Evolutionary conservation across 768 basidiomycete species (phyloP).

Genomic region (Panellus pusillus): DNA sequence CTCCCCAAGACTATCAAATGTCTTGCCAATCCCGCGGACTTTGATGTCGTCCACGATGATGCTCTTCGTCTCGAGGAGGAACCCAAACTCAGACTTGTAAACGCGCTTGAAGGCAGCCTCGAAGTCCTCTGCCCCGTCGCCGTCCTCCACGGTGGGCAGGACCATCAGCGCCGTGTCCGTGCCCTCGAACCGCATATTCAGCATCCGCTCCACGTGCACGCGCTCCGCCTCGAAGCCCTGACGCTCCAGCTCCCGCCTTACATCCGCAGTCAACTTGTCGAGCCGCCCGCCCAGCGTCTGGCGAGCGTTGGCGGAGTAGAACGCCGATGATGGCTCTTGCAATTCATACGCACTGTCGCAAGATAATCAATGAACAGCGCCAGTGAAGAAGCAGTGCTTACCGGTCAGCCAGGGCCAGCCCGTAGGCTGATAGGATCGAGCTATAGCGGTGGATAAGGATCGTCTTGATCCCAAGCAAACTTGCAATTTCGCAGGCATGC

Average conservation of each 20-base stretch:
- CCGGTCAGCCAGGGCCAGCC: constrained; percentile 86
- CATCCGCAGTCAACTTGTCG: constrained; percentile 64
- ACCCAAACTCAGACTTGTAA: constrained; percentile 90
- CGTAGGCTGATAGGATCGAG: constrained; percentile 91
- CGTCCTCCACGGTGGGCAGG: constrained; percentile 46
- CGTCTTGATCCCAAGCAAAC: constrained; percentile 80
- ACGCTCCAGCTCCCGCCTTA: constrained; percentile 61
- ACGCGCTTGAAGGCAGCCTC: constrained; percentile 74
- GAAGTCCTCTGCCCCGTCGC: constrained; percentile 68
- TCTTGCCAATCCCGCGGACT: constrained; percentile 89
- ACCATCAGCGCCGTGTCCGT: constrained; percentile 94
- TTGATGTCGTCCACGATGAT: constrained; percentile 93
- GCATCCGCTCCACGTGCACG: constrained; percentile 76
- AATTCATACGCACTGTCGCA: constrained; percentile 72
- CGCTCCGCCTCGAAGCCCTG: constrained; percentile 81
- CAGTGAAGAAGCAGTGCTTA: constrained; percentile 20
- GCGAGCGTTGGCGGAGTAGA: constrained; percentile 64
- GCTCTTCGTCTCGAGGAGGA: constrained; percentile 79
- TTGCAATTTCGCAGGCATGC: constrained; percentile 91
- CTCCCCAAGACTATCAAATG: constrained; percentile 76
- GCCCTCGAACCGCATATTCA: constrained; percentile 93
- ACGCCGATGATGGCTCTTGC: constrained; percentile 86
- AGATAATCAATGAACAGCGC: background rate
- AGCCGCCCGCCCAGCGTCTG: constrained; percentile 60
- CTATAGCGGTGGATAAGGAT: constrained; percentile 90